A percentile compares a stretch with the other conserved stretches of the same genome.
Evolutionary conservation across 352 stramenopile genomes (phyloP).

Genomic region (Phytopythium delawarense): DNA sequence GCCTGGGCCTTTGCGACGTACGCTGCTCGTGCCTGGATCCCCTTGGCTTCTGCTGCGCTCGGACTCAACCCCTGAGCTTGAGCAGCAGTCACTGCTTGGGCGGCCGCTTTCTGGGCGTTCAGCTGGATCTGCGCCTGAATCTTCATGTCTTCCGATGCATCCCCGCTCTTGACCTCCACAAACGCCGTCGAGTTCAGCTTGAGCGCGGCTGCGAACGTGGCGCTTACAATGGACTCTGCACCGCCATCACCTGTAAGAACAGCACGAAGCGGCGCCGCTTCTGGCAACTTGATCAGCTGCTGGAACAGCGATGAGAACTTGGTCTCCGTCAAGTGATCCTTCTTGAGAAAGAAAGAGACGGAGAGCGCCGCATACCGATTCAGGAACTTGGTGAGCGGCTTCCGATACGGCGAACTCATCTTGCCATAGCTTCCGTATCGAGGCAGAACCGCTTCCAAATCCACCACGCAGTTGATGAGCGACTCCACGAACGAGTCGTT

Average conservation of each 20-base stretch:
- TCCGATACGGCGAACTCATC: slow-evolving; percentile 90
- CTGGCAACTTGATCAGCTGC: slow-evolving; percentile 90
- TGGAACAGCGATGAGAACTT: slow-evolving; percentile 94
- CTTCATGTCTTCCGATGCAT: slow-evolving; percentile 64
- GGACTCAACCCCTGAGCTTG: slow-evolving; percentile 75
- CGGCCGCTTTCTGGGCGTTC: slow-evolving; percentile 80
- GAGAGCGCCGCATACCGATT: slow-evolving; percentile 88
- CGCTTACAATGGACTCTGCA: slow-evolving; percentile 87
- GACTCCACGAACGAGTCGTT: slow-evolving; percentile 94
- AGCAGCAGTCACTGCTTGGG: slow-evolving; percentile 69
- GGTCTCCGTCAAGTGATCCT: slow-evolving; percentile 71
- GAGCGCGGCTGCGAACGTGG: slow-evolving; percentile 87
- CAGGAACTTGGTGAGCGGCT: slow-evolving; percentile 91
- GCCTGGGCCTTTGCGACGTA: slow-evolving; percentile 84
- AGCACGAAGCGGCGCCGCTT: slow-evolving; percentile 82
- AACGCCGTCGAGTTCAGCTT: slow-evolving; percentile 45
- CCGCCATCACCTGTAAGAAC: slow-evolving; percentile 87
- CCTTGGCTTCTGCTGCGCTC: slow-evolving; percentile 64
- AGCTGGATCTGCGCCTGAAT: slow-evolving; percentile 84
- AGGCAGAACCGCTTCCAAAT: slow-evolving; percentile 91
- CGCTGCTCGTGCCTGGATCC: slow-evolving; percentile 77
- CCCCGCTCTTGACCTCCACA: slow-evolving; percentile 28
- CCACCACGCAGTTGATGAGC: slow-evolving; percentile 93
- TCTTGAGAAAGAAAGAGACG: slow-evolving; percentile 88
- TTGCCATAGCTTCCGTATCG: slow-evolving; percentile 89